Percentiles rank a stretch among this genome's conserved stretches.
phyloP scores from a whole-genome alignment of 495 filamentous ascomycete species.

The Patellaria atrata region DNA sequence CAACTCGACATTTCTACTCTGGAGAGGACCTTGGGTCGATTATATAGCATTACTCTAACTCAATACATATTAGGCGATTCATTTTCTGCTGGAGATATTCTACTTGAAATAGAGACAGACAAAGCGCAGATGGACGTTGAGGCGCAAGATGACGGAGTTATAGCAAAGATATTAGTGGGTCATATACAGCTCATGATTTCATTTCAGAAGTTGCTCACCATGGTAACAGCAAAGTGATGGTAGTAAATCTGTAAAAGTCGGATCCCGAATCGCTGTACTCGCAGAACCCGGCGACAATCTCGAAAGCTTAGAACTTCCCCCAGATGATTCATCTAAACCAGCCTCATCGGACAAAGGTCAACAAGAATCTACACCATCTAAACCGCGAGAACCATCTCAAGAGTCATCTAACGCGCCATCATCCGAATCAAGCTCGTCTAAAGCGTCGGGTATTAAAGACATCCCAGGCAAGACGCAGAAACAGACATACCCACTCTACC shows the following conservation, averaged over 20 bases:
- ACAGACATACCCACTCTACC: slow-evolving; percentile 59
- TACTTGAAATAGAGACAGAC: slow-evolving; percentile 78
- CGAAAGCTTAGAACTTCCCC: slow-evolving; percentile 48
- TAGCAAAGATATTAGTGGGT: slow-evolving; percentile 56
- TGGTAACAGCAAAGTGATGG: slow-evolving; percentile 41
- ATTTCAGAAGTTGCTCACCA: slow-evolving; percentile 4
- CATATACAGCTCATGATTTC: not conserved
- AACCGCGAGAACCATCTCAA: slow-evolving; percentile 21
- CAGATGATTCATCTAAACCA: slow-evolving; percentile 30
- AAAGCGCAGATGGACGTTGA: slow-evolving; percentile 88
- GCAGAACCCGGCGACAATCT: slow-evolving; percentile 66
- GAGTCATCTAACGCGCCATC: no score
- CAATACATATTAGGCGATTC: slow-evolving; percentile 35
- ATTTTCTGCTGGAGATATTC: slow-evolving; percentile 62
- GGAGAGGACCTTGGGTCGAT: no score
- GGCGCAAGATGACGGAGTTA: slow-evolving; percentile 64
- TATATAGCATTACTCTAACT: not conserved
- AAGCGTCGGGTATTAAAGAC: slow-evolving; percentile 1
- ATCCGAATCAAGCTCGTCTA: no score
- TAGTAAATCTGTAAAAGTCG: slow-evolving; percentile 55
- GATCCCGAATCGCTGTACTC: slow-evolving; percentile 57
- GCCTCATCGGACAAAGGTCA: slow-evolving; percentile 5
- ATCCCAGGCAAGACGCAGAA: slow-evolving; percentile 44
- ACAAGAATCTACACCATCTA: slow-evolving; percentile 26
- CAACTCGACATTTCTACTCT: no score